Base-by-base conservation (phyloP, 495 filamentous ascomycete genomes). In the Neurospora sublineolata region DNA sequence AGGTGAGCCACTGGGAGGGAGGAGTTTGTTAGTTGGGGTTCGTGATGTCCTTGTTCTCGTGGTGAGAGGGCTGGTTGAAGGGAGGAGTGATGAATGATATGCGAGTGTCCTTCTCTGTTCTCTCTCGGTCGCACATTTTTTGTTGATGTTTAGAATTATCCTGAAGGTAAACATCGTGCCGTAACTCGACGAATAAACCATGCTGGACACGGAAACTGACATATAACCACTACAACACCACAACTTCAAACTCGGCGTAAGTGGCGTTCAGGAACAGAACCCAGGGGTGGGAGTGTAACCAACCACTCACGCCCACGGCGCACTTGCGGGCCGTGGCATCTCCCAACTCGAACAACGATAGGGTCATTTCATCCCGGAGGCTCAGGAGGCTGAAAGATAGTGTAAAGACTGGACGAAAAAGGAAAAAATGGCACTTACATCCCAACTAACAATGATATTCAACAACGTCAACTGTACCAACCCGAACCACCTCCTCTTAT, bases 391-490 rank as follows among this genome's bases (percentile, higher is more conserved):
- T 30, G 46, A 58, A 33, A 60, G 14, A 30, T 8, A 20, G 42
- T 44, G n/a, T 27, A 58, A 58, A 52, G 20, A 58, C 20, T 4
- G 27, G 27, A 37, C n/a, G 2, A 14, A 30, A 20, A 33, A 68
- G 1, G 27, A 58, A 68, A 44, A 46, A 69, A 70, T 69, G 12
- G 16, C 30, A 87, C 92, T 85, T 87, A 96, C 93, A 85, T 95
- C 93, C 94, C 94, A 97, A 78, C 91, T 94, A 37, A 97, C 90
- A 70, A 99, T 88, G 68, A 97, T 92, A 79, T 98, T 99, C 80
- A 97, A 77, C 76, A 98, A 80, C 18, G 94, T 90, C 75, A 98
- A 80, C 81, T 96, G 91, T 20, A 86, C 82, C 69, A 99, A 81
- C 0, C 95, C 95, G 81, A 97, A 94, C 88, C 93, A 99, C 40